Percentiles rank a stretch among this genome's conserved stretches.
Evolutionary conservation across 768 basidiomycete genomes (phyloP).

Genomic region (Vararia minispora): DNA sequence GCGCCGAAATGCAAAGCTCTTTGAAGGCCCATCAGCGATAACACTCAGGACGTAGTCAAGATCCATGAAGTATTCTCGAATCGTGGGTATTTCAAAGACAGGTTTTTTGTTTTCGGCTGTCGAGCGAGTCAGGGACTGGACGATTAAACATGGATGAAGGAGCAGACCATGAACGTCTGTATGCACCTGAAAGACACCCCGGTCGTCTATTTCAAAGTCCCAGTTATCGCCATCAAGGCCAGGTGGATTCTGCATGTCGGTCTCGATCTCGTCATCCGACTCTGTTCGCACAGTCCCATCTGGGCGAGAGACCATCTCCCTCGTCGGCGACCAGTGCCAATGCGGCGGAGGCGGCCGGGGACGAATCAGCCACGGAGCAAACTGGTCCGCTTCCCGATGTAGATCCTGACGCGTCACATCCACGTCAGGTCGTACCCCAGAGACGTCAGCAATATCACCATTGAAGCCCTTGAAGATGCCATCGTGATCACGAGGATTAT

Average conservation of each 20-base stretch:
- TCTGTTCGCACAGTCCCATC: constrained; percentile 21
- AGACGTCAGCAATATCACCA: constrained; percentile 50
- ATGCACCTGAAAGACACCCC: constrained; percentile 88
- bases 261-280: constrained; percentile 45
- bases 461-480: constrained; percentile 59
- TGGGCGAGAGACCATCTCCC: constrained; percentile 30
- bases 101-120: constrained; percentile 35
- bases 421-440: constrained; percentile 56
- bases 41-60: constrained; percentile 85
- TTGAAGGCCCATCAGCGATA: constrained; percentile 91
- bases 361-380: constrained; percentile 77
- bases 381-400: constrained; percentile 19
- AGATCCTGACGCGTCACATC: constrained; percentile 20
- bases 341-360: constrained; percentile 90
- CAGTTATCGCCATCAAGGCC: no score
- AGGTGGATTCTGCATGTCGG: constrained; percentile 70
- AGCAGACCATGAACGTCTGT: constrained; percentile 26
- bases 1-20: constrained; percentile 88
- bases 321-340: constrained; percentile 75
- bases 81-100: constrained; percentile 66
- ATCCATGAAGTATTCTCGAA: constrained; percentile 94
- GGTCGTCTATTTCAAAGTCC: constrained; percentile 68
- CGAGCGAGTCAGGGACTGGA: background rate
- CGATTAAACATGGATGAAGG: background rate
- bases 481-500: constrained; percentile 90